Evolutionary conservation across 2,329 filamentous ascomycete species (phyloP).

Genomic region (Ascochyta lentis): DNA sequence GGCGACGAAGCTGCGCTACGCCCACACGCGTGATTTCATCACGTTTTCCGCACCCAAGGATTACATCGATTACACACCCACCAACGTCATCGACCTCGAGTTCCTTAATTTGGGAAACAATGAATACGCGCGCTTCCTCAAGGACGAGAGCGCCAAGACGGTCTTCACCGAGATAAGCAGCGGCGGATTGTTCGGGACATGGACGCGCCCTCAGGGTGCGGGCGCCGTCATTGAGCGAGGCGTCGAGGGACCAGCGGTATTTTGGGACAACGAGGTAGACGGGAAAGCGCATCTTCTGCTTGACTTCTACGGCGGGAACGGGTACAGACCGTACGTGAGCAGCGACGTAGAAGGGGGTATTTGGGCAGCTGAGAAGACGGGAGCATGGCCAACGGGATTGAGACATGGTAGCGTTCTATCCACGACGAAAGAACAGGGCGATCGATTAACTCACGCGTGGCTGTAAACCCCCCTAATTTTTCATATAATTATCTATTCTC

Average conservation of each 20-base stretch:
- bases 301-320: conserved; percentile 52
- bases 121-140: conserved; percentile 62
- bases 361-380: too few relatives aligned
- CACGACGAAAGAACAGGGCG: too few relatives aligned
- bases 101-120: conserved; percentile 56
- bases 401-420: too few relatives aligned
- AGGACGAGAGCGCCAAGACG: conserved; percentile 60
- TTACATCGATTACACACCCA: conserved; percentile 58
- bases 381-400: too few relatives aligned
- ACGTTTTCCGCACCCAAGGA: conserved; percentile 60
- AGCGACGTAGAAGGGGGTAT: conserved; percentile 40
- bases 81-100: conserved; percentile 63
- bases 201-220: conserved; percentile 57
- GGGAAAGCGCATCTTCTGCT: conserved; percentile 56
- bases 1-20: conserved; percentile 58
- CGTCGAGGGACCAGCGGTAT: conserved; percentile 43
- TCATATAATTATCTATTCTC: too few relatives aligned
- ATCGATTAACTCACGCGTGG: too few relatives aligned
- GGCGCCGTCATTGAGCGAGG: conserved; percentile 49
- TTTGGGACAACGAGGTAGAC: conserved; percentile 42
- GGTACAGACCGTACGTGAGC: conserved; percentile 60
- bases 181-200: conserved; percentile 59
- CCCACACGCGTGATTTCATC: conserved; percentile 62
- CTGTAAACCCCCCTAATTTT: too few relatives aligned
- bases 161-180: conserved; percentile 60